A percentile compares a stretch with the other conserved stretches of the same genome.
Evolutionary conservation across 352 stramenopile genomes (phyloP).

Genomic region (Globisporangium takayamanum): DNA sequence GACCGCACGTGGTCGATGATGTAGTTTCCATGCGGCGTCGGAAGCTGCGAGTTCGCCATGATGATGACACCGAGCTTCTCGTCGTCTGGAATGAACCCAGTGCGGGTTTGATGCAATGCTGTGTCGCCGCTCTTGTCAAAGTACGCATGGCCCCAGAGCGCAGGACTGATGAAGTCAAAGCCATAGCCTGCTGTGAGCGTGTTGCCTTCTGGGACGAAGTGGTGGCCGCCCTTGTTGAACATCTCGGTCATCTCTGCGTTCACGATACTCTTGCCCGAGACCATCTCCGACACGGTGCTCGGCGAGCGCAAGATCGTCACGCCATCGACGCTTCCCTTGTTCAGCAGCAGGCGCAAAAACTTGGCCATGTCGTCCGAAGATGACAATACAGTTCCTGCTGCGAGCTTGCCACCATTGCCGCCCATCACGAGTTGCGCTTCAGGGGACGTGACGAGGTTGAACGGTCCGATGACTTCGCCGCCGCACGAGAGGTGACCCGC

Average conservation of each 20-base stretch:
- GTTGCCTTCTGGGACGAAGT: slow-evolving; percentile 40
- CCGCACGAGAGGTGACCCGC: slow-evolving; percentile 47
- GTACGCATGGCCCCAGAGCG: slow-evolving; percentile 58
- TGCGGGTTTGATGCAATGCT: slow-evolving; percentile 43
- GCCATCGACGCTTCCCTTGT: slow-evolving; percentile 53
- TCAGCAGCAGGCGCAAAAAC: slow-evolving; percentile 48
- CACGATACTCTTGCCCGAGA: slow-evolving; percentile 42
- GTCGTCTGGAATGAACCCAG: slow-evolving; percentile 33
- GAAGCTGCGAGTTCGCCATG: slow-evolving; percentile 51
- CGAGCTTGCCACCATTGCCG: slow-evolving; percentile 22
- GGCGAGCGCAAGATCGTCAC: slow-evolving; percentile 38
- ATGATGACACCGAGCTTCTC: slow-evolving; percentile 49
- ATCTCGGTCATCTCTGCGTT: slow-evolving; percentile 28
- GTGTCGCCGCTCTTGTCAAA: slow-evolving; percentile 66
- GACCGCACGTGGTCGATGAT: slow-evolving; percentile 53
- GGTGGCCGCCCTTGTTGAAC: slow-evolving; percentile 35
- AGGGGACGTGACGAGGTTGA: slow-evolving; percentile 23
- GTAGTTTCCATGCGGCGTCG: slow-evolving; percentile 27
- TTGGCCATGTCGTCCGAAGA: slow-evolving; percentile 48
- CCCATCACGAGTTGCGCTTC: slow-evolving; percentile 28
- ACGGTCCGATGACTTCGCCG: slow-evolving; percentile 36
- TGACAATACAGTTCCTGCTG: slow-evolving; percentile 40
- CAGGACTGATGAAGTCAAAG: slow-evolving; percentile 49
- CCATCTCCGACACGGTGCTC: slow-evolving; percentile 41
- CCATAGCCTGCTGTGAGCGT: slow-evolving; percentile 55